Base-by-base conservation (phyloP, 2,329 filamentous ascomycete species). In the Fusarium oxysporum region DNA sequence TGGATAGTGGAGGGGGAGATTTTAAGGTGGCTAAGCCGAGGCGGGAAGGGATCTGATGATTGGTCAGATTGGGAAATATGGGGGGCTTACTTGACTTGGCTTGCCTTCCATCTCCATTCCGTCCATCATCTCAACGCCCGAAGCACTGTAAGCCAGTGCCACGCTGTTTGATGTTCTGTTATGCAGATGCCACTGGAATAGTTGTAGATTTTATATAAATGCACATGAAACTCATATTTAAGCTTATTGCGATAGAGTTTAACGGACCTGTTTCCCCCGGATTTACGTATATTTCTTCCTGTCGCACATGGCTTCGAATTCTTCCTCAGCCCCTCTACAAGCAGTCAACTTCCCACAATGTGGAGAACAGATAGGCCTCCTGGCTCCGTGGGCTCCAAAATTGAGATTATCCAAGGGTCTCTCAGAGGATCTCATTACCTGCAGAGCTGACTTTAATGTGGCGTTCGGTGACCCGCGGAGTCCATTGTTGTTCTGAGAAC, bases 11-110 rank as follows among this genome's bases (percentile, higher is more conserved):
- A 32, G 53, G 56, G 55, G 65, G 62, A 43, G 45, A 54, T 47
- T 63, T 67, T 41, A 33, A 48, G 51, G 48, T 70, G 66, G 71
- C 54, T 68, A 68, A 73, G 62, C 66, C 62, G 56, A 71, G 71
- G 53, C 59, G 67, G 53, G 51, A 56, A 66, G 58, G 45, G 44
- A 21, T 32, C 3, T 8, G 10, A 12, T 73, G 61, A 73, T 71
- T 73, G 70, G 70, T 9, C 41, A 54, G 28, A 17, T 25, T 25
- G 33, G 40, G 23, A 44, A 48, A 25, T 40, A 45, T 38, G 45
- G 47, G 44, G 21, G 38, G 50, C n/a, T 58, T 32, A 11, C 28
- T 23, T 40, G 44, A 11, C 28, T 28, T 40, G 44, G 41, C 43
- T 38, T 51, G 66, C 32, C 40, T 55, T 57, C 57, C 53, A 56